Evolutionary conservation across 2,329 filamentous ascomycete genomes (phyloP).

Genomic region (Penicillium sclerotigenum): DNA sequence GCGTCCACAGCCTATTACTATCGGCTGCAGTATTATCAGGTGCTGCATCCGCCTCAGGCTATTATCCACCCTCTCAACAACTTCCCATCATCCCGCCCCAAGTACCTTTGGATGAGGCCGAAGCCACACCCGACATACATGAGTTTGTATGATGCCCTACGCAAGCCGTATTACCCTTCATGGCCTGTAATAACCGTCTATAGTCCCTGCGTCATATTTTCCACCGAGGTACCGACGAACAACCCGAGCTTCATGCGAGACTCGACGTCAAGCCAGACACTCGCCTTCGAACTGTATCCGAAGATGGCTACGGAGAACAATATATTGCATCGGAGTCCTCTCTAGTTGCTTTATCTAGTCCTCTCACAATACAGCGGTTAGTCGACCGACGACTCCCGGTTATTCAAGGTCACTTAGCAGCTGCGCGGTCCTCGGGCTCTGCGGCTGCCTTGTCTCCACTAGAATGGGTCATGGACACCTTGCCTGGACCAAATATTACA

Average conservation of each 20-base stretch:
- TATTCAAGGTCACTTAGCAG: slow-evolving; percentile 74
- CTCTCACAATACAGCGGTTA: slow-evolving; percentile 73
- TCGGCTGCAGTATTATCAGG: slow-evolving; percentile 23
- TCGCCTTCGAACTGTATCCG: slow-evolving; percentile 46
- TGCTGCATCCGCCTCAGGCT: slow-evolving; percentile 22
- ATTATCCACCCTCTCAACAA: slow-evolving; percentile 18
- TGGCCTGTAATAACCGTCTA: slow-evolving; percentile 4
- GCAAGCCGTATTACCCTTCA: neutral
- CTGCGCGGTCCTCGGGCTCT: slow-evolving; percentile 66
- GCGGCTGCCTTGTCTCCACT: slow-evolving; percentile 66
- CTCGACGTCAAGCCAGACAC: slow-evolving; percentile 66
- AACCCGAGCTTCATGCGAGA: slow-evolving; percentile 73
- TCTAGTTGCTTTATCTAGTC: slow-evolving; percentile 61
- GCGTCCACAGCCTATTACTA: slow-evolving; percentile 20
- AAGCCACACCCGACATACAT: slow-evolving; percentile 25
- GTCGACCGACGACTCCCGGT: slow-evolving; percentile 71
- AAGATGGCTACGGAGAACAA: slow-evolving; percentile 40
- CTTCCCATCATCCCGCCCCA: slow-evolving; percentile 35
- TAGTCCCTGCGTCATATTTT: slow-evolving; percentile 75
- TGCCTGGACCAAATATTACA: slow-evolving; percentile 75
- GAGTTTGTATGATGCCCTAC: slow-evolving; percentile 35
- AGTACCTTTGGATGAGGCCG: slow-evolving; percentile 27
- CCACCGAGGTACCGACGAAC: slow-evolving; percentile 79
- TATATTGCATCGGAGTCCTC: slow-evolving; percentile 50
- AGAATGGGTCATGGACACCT: slow-evolving; percentile 78